A percentile compares a stretch with the other conserved stretches of the same genome.
These are phyloP conservation scores for Spathaspora gorwiae DNA, from an alignment of 805 yeast genomes.

Conservation along the genomic window DNA sequence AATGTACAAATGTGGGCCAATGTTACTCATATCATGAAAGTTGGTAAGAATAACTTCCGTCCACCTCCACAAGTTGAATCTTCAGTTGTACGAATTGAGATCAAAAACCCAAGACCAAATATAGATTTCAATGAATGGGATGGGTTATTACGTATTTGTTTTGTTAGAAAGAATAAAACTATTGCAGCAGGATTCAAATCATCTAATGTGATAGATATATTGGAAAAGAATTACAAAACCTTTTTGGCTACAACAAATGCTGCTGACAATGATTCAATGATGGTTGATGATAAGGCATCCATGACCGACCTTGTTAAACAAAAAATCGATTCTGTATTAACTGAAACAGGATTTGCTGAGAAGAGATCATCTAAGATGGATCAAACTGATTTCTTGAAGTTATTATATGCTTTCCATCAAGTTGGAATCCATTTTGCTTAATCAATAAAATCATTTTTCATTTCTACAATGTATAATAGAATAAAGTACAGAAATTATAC, in stretches of 20 bases:
- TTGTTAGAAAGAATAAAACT: slow-evolving; percentile 90
- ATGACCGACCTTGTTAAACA: slow-evolving; percentile 51
- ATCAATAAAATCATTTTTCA: neutral
- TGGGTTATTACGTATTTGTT: slow-evolving; percentile 84
- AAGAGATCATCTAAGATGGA: slow-evolving; percentile 92
- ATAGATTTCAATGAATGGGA: slow-evolving; percentile 96
- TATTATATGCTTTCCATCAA: slow-evolving; percentile 90
- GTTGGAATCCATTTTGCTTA: slow-evolving; percentile 95
- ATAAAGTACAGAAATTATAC: neutral
- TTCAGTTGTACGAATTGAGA: slow-evolving; percentile 88
- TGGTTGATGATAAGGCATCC: slow-evolving; percentile 39
- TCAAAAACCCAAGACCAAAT: slow-evolving; percentile 89
- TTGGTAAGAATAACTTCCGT: slow-evolving; percentile 91
- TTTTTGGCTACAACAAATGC: slow-evolving; percentile 53
- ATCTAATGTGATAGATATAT: slow-evolving; percentile 67
- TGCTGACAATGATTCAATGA: slow-evolving; percentile 37
- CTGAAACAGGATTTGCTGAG: slow-evolving; percentile 75
- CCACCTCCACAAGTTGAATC: slow-evolving; percentile 99
- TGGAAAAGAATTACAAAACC: slow-evolving; percentile 85
- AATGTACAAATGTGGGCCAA: slow-evolving; percentile 99
- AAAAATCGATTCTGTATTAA: slow-evolving; percentile 68
- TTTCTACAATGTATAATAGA: slow-evolving; percentile 1
- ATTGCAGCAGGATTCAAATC: slow-evolving; percentile 90
- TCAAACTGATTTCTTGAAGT: slow-evolving; percentile 84
- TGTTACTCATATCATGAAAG: slow-evolving; percentile 97